Base-by-base conservation (phyloP, 768 basidiomycete genomes). In the Lentinula sp. region DNA sequence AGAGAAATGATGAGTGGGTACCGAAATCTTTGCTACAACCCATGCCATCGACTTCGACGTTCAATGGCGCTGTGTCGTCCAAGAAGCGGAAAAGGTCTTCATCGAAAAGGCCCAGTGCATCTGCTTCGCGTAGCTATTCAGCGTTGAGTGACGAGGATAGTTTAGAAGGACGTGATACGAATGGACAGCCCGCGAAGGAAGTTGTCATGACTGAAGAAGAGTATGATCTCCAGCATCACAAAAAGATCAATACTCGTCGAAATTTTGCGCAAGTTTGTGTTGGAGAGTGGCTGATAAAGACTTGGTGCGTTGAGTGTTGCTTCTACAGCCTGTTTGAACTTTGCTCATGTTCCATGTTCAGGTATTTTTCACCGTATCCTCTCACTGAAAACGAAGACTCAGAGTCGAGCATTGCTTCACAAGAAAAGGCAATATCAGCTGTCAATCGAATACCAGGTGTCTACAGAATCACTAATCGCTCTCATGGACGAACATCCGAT, bases 301-400 rank as follows among this genome's bases (percentile, higher is more conserved):
- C 93, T 8, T 95, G 94, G 94, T 93, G 66, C 66, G 86, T 77
- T 52, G 36, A 37, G 12, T 9, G 16, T 36, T 46, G 62, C 33
- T 36, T 46, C 10, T 20, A 51, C 52, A 37, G 15, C n/a, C 45
- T 51, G 4, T 43, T 46, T 5, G 59, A 46, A 23, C 20, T 18
- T 13, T 51, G 0, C 42, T 48, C 42, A 58, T 57, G 49, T 28
- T 20, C 5, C 36, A 57, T 16, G 7, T 45, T 4, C 64, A 95
- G 94, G 91, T 95, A 95, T 74, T 94, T 90, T 71, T 97, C 95
- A 2, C 95, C 95, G 1, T 96, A 95, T 71, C 94, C 95, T 15
- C 73, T 90, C 28, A 78, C 79, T 18, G 91, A 93, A 66, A 73
- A 78, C 7, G 90, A 93, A 63, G 70, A 77, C 57, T 83, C 87